Evolutionary conservation across 2,329 filamentous ascomycete genomes (phyloP), one percentile per base, ranked within the genome.

Genomic region (Diaporthe vexans): DNA sequence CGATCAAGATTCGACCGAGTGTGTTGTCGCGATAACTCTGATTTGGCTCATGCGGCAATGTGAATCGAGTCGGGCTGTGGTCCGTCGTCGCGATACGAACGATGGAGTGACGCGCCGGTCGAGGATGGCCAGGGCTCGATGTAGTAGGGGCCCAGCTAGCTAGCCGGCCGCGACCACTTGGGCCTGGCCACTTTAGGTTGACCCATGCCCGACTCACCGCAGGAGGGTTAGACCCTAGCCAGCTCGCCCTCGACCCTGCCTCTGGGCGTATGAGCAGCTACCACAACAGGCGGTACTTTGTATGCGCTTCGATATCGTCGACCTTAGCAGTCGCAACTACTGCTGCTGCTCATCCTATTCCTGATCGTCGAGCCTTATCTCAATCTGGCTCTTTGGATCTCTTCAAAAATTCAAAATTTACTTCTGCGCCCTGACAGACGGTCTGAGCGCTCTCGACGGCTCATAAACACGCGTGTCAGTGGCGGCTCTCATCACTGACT

Each of bases 51-150:
- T 29, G 19, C 33, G 70, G 37, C 54, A 72, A 72, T 43, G 70
- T 46, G 57, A 52, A 56, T 72, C 57, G 59, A 59, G 70, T 63
- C 35, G 26, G 56, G 59, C 51, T 63, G 43, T 26, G 46, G 17
- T 68, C 63, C 57, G 57, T 61, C 33, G 70, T 72, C 70, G 57
- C 57, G 70, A 72, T 72, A n/a, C 15, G 35, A 65, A 13, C 48
- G 46, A 35, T 37, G 9, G 35, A 19, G 46, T 52, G 57, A 72
- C 70, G 70, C 70, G 70, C 70, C 51, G 19, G 57, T 43, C 48
- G 70, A 72, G 58, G 69, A 46, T 61, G 69, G 33, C 46, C 51
- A 65, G 37, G 63, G 63, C 63, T 67, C 46, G 29, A 35, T 21
- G 46, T 52, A 10, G 8, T 48, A 48, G 61, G 43, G 15, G 24